Evolutionary conservation across 1,284 basidiomycete genomes (phyloP).

Genomic region (Testicularia cyperi): DNA sequence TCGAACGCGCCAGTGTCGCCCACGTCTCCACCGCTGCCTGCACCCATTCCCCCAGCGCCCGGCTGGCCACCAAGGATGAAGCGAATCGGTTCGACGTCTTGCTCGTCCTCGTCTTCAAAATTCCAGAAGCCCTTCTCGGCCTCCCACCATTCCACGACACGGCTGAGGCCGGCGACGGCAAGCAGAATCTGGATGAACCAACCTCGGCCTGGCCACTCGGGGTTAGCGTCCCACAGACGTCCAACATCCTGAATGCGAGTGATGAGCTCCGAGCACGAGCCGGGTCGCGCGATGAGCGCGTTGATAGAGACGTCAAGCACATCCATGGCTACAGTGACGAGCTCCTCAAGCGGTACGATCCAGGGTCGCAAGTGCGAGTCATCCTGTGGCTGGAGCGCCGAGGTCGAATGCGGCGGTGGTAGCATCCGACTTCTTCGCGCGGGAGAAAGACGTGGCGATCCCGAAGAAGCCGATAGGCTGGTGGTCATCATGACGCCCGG

Average conservation of each 20-base stretch:
- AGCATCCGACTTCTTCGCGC: constrained; percentile 38
- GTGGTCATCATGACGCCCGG: constrained; percentile 62
- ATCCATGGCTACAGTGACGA: constrained; percentile 92
- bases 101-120: constrained; percentile 82
- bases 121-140: constrained; percentile 99
- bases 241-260: constrained; percentile 87
- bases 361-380: constrained; percentile 36
- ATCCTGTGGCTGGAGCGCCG: too few relatives aligned
- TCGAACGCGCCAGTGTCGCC: too few relatives aligned
- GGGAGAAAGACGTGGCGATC: constrained; percentile 48
- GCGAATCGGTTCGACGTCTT: constrained; percentile 60
- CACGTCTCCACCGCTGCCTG: constrained; percentile 8
- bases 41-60: too few relatives aligned
- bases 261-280: constrained; percentile 81
- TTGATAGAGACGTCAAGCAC: constrained; percentile 85
- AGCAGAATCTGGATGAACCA: constrained; percentile 92
- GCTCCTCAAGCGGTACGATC: constrained; percentile 83
- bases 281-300: constrained; percentile 79
- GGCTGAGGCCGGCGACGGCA: constrained; percentile 91
- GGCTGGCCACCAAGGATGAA: constrained; percentile 39
- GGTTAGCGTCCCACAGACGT: constrained; percentile 92
- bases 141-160: constrained; percentile 99
- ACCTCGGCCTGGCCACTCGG: constrained; percentile 93
- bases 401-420: too few relatives aligned
- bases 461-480: constrained; percentile 44